These are phyloP conservation scores for Starmerella bombi DNA, from an alignment of 805 yeast species.

Conservation along the genomic window DNA sequence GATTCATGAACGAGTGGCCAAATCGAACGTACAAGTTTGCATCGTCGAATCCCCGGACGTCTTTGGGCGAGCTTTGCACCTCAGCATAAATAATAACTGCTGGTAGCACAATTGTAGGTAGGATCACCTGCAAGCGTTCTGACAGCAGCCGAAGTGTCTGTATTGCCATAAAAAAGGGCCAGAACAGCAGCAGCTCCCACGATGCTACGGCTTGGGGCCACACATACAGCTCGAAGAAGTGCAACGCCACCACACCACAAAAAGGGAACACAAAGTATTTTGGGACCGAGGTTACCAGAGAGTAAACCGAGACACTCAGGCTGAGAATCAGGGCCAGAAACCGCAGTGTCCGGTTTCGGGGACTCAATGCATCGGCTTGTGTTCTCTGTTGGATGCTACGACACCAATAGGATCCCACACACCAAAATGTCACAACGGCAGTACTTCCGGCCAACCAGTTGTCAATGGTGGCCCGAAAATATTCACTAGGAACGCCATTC, in stretches of 20 bases:
- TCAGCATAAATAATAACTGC: not conserved
- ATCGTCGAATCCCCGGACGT: not conserved
- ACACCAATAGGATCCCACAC: not conserved
- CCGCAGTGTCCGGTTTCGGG: not conserved
- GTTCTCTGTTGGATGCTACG: too few relatives aligned
- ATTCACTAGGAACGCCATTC: not conserved
- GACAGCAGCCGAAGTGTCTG: not conserved
- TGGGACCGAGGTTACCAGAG: not conserved
- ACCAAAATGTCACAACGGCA: not conserved
- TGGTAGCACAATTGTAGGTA: not conserved
- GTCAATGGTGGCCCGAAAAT: not conserved
- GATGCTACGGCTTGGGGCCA: not conserved
- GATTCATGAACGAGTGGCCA: not conserved
- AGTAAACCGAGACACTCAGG: not conserved
- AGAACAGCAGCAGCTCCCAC: constrained; percentile 2
- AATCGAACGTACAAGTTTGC: not conserved
- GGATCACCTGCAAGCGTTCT: not conserved
- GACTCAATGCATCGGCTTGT: not conserved
- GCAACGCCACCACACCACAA: not conserved
- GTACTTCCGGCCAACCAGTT: not conserved
- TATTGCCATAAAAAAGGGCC: not conserved
- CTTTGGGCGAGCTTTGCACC: not conserved
- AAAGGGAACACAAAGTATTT: not conserved
- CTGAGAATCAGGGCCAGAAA: not conserved
- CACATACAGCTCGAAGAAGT: not conserved